A percentile compares a stretch with the other conserved stretches of the same genome.
Evolutionary conservation across 441 rosid species (phyloP).

Genomic region (Syzygium syzygioides): DNA sequence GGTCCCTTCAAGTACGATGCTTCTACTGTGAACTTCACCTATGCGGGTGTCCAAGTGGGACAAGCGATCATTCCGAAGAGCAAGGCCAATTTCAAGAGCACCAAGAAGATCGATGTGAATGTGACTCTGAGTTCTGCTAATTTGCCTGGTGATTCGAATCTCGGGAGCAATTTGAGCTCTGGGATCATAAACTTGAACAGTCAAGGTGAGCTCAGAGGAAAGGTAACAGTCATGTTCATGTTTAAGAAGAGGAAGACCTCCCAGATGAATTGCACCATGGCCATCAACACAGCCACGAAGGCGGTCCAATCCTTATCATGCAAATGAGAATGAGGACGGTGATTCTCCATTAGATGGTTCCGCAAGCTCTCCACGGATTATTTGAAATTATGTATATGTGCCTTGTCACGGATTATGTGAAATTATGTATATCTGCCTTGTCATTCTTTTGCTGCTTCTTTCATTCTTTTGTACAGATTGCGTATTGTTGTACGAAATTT

Average conservation of each 20-base stretch:
- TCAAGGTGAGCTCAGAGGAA: not conserved
- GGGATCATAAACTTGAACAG: not conserved
- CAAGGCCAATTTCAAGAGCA: not conserved
- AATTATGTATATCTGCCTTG: not conserved
- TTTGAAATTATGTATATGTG: not conserved
- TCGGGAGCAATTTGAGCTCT: not conserved
- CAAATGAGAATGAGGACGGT: not conserved
- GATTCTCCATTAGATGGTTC: not conserved
- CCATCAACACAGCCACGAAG: not conserved
- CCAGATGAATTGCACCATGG: not conserved
- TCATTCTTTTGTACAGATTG: no score
- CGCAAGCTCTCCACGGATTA: not conserved
- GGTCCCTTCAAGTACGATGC: constrained; percentile 6
- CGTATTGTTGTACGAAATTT: not conserved
- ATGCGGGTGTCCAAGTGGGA: not conserved
- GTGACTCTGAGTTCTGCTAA: not conserved
- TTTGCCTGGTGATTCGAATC: not conserved
- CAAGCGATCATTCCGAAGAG: not conserved
- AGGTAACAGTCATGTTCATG: constrained; percentile 2
- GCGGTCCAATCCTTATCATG: not conserved
- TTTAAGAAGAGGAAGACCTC: constrained; percentile 7
- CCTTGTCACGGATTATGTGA: not conserved
- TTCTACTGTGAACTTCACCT: not conserved
- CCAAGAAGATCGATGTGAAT: constrained; percentile 1
- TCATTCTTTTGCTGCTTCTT: no score